A percentile compares a stretch with the other conserved stretches of the same genome.
Evolutionary conservation across 208 protist genomes (phyloP).

Genomic region (Angomonas deanei): DNA sequence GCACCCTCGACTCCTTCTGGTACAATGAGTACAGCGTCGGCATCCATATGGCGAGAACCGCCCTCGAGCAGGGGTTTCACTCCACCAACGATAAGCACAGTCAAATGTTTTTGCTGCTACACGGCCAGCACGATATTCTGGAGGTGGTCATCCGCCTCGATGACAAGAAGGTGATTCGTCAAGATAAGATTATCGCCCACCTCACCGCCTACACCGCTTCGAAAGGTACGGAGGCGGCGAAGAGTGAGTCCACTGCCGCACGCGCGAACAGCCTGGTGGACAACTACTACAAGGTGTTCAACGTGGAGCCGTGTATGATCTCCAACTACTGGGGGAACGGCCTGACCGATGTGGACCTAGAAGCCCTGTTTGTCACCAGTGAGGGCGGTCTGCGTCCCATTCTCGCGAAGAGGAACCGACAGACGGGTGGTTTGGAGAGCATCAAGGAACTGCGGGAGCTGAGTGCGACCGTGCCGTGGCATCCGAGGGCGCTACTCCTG

Average conservation of each 20-base stretch:
- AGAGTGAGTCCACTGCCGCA: constrained; percentile 11
- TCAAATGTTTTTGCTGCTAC: constrained; percentile 69
- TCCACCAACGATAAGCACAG: constrained; percentile 69
- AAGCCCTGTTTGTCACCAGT: constrained; percentile 67
- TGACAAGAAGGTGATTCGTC: constrained; percentile 57
- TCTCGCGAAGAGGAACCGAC: constrained; percentile 59
- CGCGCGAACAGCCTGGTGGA: constrained; percentile 17
- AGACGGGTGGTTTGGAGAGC: constrained; percentile 57
- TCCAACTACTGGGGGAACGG: constrained; percentile 73
- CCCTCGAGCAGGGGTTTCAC: constrained; percentile 31
- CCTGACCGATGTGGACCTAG: constrained; percentile 53
- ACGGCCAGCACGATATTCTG: constrained; percentile 63
- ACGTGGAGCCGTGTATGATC: constrained; percentile 72
- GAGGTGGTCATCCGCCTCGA: constrained; percentile 73
- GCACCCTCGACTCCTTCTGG: constrained; percentile 34
- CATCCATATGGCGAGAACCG: constrained; percentile 66
- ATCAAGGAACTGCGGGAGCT: constrained; percentile 67
- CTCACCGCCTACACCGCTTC: constrained; percentile 40
- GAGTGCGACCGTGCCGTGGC: constrained; percentile 26
- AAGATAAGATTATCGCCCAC: constrained; percentile 62
- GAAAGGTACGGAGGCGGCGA: constrained; percentile 12
- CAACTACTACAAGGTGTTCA: constrained; percentile 67
- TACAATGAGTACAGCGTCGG: constrained; percentile 72
- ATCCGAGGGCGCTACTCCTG: constrained; percentile 40
- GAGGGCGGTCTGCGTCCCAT: constrained; percentile 47